These are phyloP conservation scores for Castanopsis chinensis DNA, from an alignment of 306 rosid genomes.

Conservation along the genomic window DNA sequence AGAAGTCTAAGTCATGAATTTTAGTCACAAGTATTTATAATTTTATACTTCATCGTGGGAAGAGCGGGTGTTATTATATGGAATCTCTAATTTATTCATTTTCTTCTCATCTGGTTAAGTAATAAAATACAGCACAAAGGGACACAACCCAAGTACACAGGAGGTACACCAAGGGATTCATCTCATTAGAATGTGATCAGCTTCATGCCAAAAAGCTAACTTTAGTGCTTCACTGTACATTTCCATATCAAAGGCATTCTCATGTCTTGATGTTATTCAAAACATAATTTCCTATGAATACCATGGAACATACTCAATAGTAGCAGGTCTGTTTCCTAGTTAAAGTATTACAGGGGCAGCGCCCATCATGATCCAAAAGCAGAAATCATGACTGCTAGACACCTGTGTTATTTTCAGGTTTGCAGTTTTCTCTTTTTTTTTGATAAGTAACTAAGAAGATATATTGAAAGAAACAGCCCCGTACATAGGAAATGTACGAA, in stretches of 20 bases:
- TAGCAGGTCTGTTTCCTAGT: neutral
- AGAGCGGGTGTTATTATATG: too few species aligned
- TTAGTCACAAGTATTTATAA: too few species aligned
- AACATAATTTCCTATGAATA: neutral
- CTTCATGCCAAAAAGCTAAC: neutral
- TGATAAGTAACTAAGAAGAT: too few species aligned
- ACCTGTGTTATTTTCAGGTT: neutral
- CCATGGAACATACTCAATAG: neutral
- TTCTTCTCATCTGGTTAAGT: too few species aligned
- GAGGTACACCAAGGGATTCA: neutral
- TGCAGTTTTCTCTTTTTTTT: neutral
- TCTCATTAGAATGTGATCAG: neutral
- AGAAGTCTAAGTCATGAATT: too few species aligned
- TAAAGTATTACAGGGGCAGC: neutral
- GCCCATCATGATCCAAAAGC: neutral
- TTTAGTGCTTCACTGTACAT: neutral
- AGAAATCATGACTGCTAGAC: neutral
- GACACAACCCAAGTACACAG: neutral
- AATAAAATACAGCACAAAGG: neutral
- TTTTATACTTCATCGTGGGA: too few species aligned
- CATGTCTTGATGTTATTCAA: neutral
- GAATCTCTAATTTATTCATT: too few species aligned
- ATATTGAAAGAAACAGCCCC: too few species aligned
- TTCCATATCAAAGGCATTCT: neutral
- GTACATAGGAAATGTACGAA: too few species aligned